Conservation (phyloP, 768 basidiomycete species). For the Erythrobasidium yunnanense region DNA sequence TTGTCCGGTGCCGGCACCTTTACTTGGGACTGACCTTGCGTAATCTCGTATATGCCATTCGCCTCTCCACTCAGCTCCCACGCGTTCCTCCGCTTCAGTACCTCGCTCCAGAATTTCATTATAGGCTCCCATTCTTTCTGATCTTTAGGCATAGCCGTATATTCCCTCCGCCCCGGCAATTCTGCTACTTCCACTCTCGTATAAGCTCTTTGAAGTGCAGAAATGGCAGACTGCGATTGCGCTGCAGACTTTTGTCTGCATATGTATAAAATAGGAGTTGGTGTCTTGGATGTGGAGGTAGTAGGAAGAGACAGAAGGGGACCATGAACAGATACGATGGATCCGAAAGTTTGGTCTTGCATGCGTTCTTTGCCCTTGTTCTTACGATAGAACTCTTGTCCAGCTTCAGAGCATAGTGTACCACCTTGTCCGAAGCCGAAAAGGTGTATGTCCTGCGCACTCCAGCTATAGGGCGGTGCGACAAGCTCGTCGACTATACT, state of each 20-base stretch:
- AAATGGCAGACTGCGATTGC: neutral
- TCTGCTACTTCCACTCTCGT: neutral
- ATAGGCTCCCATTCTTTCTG: slow-evolving; percentile 12
- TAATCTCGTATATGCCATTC: neutral
- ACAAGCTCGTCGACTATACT: slow-evolving; percentile 53
- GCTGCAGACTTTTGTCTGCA: neutral
- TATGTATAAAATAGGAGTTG: neutral
- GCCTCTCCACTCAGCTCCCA: slow-evolving; percentile 18
- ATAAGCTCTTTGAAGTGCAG: slow-evolving; percentile 5
- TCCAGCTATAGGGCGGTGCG: slow-evolving; percentile 54
- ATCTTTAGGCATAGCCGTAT: neutral
- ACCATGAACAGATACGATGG: slow-evolving; percentile 59
- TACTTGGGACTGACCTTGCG: neutral
- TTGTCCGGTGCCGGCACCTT: neutral
- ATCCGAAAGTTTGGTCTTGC: slow-evolving; percentile 47
- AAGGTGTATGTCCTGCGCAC: slow-evolving; percentile 59
- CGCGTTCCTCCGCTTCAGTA: neutral
- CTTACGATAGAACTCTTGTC: slow-evolving; percentile 40
- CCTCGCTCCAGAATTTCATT: slow-evolving; percentile 22
- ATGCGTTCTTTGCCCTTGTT: slow-evolving; percentile 29
- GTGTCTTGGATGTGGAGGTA: neutral
- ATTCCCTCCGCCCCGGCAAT: neutral
- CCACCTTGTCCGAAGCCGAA: slow-evolving; percentile 87
- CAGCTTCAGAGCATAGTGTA: slow-evolving; percentile 60
- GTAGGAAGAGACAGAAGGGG: slow-evolving; percentile 71